These are phyloP conservation scores for Alternaria sp. DNA, from an alignment of 2,329 filamentous ascomycete species.

Conservation along the genomic window DNA sequence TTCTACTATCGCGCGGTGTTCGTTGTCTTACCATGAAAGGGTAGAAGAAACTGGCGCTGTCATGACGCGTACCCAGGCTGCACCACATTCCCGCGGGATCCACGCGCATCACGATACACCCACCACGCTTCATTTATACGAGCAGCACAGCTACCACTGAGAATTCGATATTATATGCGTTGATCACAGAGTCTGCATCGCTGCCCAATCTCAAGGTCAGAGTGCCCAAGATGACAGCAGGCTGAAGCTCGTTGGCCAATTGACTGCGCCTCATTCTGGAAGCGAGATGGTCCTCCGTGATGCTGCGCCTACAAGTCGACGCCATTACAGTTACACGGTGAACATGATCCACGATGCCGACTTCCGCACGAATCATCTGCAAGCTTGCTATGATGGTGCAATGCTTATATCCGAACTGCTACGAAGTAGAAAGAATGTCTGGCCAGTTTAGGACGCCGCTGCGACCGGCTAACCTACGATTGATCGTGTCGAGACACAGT, in stretches of 20 bases:
- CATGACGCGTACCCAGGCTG: neutral
- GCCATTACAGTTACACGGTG: neutral
- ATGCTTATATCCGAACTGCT: neutral
- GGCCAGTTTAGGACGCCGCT: slow-evolving; percentile 7
- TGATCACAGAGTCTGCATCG: slow-evolving; percentile 15
- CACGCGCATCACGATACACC: neutral
- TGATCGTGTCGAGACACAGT: neutral
- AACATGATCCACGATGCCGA: neutral
- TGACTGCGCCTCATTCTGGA: slow-evolving; percentile 25
- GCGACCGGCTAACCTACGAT: neutral
- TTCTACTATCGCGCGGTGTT: neutral
- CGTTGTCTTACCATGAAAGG: neutral
- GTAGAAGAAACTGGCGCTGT: neutral
- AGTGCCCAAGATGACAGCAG: slow-evolving; percentile 31
- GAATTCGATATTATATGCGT: neutral
- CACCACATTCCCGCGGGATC: neutral
- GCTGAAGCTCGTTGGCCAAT: slow-evolving; percentile 34
- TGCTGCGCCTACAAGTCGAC: slow-evolving; percentile 13
- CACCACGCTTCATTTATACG: neutral
- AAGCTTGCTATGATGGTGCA: neutral
- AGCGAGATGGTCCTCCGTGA: slow-evolving; percentile 25
- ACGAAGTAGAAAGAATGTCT: neutral
- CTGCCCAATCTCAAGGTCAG: slow-evolving; percentile 20
- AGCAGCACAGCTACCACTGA: slow-evolving; percentile 2
- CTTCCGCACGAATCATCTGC: neutral